phyloP scores from a whole-genome alignment of 192 early-diverging fungal genomes.

The Backusella circina region DNA sequence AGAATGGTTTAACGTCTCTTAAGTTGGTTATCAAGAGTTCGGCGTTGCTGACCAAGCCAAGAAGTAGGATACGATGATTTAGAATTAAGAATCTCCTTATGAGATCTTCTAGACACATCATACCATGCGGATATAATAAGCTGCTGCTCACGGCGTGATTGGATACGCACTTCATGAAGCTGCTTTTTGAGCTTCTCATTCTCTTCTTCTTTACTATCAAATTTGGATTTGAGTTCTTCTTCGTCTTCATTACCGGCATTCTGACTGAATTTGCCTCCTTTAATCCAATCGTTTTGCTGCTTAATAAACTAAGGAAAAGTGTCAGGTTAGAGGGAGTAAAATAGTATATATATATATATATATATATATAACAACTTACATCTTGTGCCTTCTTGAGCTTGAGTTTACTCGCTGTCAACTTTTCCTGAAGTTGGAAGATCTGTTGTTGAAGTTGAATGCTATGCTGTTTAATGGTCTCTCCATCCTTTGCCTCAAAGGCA shows the following conservation, averaged over 20 bases:
- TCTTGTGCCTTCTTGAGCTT: constrained; percentile 28
- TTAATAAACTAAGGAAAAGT: constrained; percentile 33
- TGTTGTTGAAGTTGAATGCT: constrained; percentile 42
- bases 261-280: constrained; percentile 22
- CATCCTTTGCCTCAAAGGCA: constrained; percentile 50
- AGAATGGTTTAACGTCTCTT: constrained; percentile 23
- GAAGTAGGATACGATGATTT: constrained; percentile 50
- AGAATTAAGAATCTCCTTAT: constrained; percentile 52
- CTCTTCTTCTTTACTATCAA: constrained; percentile 40
- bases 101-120: constrained; percentile 44
- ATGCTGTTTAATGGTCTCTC: constrained; percentile 51
- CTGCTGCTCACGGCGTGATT: constrained; percentile 71
- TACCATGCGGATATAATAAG: constrained; percentile 85
- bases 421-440: constrained; percentile 33
- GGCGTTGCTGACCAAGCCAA: constrained; percentile 73
- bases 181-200: constrained; percentile 30
- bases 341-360: no score
- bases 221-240: constrained; percentile 55
- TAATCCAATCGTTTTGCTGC: constrained; percentile 34
- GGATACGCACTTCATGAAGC: constrained; percentile 62
- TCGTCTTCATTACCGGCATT: constrained; percentile 37
- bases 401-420: constrained; percentile 3
- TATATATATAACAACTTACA: constrained; percentile 1
- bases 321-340: background rate
- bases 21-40: constrained; percentile 56